A percentile compares a stretch with the other conserved stretches of the same genome.
phyloP scores from a whole-genome alignment of 768 basidiomycete species.

The Tricholoma terreum region DNA sequence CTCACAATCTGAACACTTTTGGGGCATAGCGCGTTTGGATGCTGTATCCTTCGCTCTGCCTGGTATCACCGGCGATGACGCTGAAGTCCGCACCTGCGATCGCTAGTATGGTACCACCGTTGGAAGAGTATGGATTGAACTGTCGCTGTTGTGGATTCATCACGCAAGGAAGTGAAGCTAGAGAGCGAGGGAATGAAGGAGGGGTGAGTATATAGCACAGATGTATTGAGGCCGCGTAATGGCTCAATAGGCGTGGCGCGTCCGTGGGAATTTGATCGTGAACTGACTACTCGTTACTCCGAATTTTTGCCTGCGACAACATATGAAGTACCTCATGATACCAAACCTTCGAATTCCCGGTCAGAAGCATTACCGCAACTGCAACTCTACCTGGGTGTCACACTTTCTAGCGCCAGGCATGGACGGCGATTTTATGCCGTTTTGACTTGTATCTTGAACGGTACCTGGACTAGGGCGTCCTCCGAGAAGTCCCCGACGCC shows the following conservation, averaged over 20 bases:
- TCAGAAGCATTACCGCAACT: too few species aligned
- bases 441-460: too few species aligned
- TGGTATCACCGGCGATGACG: conserved; percentile 94
- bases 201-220: conserved; percentile 22
- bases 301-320: conserved; percentile 34
- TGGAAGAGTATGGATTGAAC: conserved; percentile 90
- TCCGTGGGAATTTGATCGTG: conserved; percentile 36
- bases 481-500: too few species aligned
- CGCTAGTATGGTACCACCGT: conserved; percentile 95
- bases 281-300: conserved; percentile 26
- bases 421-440: too few species aligned
- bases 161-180: conserved; percentile 22
- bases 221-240: conserved; percentile 43
- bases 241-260: conserved; percentile 32
- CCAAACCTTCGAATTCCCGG: too few species aligned
- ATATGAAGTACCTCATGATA: too few species aligned
- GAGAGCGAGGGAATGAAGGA: conserved; percentile 12
- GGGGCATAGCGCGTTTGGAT: conserved; percentile 98
- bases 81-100: conserved; percentile 92
- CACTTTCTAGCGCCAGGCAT: too few species aligned
- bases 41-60: conserved; percentile 95
- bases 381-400: too few species aligned
- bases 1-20: conserved; percentile 92
- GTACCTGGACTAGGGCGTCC: too few species aligned
- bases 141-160: conserved; percentile 49